These are phyloP conservation scores for Quercus ilex DNA, from an alignment of 306 rosid species.

Conservation along the genomic window DNA sequence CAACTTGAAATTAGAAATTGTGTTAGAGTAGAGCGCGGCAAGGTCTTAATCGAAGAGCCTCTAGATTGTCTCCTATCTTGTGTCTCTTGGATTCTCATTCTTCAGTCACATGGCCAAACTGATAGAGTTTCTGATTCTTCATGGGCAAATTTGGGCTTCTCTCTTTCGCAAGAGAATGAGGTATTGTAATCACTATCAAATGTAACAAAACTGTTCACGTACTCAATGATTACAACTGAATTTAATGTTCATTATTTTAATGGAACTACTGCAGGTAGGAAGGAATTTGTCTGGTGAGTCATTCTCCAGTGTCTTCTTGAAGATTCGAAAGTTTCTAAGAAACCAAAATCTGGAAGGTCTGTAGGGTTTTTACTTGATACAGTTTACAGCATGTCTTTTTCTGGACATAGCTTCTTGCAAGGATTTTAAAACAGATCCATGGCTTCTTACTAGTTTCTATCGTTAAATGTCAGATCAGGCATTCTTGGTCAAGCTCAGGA, in stretches of 20 bases:
- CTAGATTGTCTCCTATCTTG: slow-evolving; percentile 34
- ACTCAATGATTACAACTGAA: not conserved
- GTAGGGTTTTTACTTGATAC: not conserved
- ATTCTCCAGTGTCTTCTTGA: slow-evolving; percentile 23
- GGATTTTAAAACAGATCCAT: not conserved
- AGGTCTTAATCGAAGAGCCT: slow-evolving; percentile 32
- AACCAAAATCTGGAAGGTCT: slow-evolving; percentile 32
- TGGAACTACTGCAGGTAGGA: slow-evolving; percentile 25
- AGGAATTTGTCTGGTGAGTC: slow-evolving; percentile 26
- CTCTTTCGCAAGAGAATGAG: slow-evolving; percentile 46
- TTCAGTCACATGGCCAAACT: slow-evolving; percentile 27
- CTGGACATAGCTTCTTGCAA: not conserved
- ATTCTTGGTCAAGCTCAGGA: slow-evolving; percentile 24
- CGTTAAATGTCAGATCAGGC: slow-evolving; percentile 31
- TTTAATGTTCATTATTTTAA: not conserved
- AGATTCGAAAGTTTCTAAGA: slow-evolving; percentile 26
- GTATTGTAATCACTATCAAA: not conserved
- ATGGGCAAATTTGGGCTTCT: slow-evolving; percentile 38
- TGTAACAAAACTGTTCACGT: not conserved
- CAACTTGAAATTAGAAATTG: slow-evolving; percentile 27
- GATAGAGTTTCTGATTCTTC: slow-evolving; percentile 31
- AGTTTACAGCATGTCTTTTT: not conserved
- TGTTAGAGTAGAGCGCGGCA: slow-evolving; percentile 31
- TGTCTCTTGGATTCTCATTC: slow-evolving; percentile 39
- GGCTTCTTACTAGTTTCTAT: not conserved